Percentiles rank a stretch among this genome's conserved stretches.
phyloP scores from a whole-genome alignment of 306 rosid species.

The Ziziphus jujuba region DNA sequence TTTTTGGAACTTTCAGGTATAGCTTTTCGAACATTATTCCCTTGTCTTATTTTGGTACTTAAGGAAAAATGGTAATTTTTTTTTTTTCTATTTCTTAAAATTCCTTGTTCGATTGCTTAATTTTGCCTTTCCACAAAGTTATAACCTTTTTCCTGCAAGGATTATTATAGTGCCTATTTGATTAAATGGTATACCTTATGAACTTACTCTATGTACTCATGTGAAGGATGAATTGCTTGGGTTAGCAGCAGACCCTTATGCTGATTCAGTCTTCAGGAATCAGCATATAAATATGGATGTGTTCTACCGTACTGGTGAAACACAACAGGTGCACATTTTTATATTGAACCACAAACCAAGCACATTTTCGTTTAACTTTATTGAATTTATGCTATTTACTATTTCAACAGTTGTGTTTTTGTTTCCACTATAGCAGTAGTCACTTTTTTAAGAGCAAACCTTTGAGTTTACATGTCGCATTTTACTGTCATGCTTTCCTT shows the following conservation, averaged over 20 bases:
- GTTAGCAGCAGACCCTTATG: constrained; percentile 55
- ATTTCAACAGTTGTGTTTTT: neutral
- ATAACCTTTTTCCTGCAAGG: no score
- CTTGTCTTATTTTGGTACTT: no score
- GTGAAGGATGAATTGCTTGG: constrained; percentile 83
- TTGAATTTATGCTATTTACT: neutral
- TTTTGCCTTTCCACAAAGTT: no score
- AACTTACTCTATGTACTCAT: constrained; percentile 23
- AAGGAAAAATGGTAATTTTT: no score
- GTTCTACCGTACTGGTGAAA: constrained; percentile 86
- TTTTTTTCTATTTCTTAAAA: no score
- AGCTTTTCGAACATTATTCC: neutral
- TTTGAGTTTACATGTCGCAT: no score
- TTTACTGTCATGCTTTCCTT: no score
- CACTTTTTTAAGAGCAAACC: no score
- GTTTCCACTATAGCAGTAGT: no score
- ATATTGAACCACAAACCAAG: neutral
- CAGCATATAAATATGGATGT: constrained; percentile 79
- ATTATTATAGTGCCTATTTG: neutral
- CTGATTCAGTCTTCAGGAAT: constrained; percentile 66
- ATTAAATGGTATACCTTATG: constrained; percentile 1
- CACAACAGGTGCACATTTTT: constrained; percentile 54
- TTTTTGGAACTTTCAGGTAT: constrained; percentile 97
- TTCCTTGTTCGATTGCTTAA: no score
- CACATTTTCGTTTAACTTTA: neutral